These are phyloP conservation scores for Citrus hindsii DNA, from an alignment of 345 rosid species.

Conservation along the genomic window DNA sequence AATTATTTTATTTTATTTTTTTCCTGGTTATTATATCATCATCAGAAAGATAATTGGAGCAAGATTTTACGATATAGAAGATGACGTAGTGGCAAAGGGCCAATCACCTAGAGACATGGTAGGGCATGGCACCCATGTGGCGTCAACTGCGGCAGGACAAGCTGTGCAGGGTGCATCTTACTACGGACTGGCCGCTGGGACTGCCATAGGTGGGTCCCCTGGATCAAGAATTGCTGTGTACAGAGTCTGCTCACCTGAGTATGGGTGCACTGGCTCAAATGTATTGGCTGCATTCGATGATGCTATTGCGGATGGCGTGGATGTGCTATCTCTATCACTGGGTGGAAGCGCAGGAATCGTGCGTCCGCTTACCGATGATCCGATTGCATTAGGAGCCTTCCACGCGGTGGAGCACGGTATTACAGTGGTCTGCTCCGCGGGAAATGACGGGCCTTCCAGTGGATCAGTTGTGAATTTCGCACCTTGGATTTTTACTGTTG, in stretches of 20 bases:
- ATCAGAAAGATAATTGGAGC: conserved; percentile 84
- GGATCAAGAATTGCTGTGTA: conserved; percentile 68
- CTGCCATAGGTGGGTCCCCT: conserved; percentile 73
- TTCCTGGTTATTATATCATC: too few relatives aligned
- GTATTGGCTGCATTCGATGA: conserved; percentile 77
- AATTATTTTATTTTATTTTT: too few relatives aligned
- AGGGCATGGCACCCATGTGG: conserved; percentile 84
- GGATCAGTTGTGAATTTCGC: conserved; percentile 58
- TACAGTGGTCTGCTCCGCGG: conserved; percentile 74
- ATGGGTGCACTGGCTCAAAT: conserved; percentile 61
- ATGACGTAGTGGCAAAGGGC: conserved; percentile 10
- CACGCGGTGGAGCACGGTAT: conserved; percentile 75
- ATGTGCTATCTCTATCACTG: conserved; percentile 65
- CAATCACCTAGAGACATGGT: conserved; percentile 53
- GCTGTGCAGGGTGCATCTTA: conserved; percentile 57
- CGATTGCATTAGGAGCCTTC: conserved; percentile 77
- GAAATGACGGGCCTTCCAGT: conserved; percentile 60
- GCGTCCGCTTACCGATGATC: conserved; percentile 39
- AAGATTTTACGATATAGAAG: conserved; percentile 45
- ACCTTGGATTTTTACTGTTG: conserved; percentile 88
- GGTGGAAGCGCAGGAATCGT: conserved; percentile 42
- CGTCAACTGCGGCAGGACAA: conserved; percentile 70
- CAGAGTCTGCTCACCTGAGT: conserved; percentile 38
- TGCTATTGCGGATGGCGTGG: conserved; percentile 72
- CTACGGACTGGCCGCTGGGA: conserved; percentile 73